A percentile compares a stretch with the other conserved stretches of the same genome.
Evolutionary conservation across 2,329 filamentous ascomycete genomes (phyloP).

Genomic region (Aspergillus fischeri): DNA sequence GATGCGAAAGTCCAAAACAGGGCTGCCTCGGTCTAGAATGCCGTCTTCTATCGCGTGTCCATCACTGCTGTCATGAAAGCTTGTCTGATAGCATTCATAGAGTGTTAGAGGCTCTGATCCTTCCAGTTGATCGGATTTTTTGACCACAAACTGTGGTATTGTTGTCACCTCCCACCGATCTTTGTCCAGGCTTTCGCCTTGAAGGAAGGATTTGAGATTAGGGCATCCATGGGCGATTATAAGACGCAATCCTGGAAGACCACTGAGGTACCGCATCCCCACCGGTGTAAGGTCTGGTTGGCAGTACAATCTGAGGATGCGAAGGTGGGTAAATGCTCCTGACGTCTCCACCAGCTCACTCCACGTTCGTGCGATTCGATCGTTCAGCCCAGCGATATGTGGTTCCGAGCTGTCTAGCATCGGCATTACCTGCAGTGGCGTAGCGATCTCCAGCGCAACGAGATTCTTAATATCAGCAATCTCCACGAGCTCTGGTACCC

Average conservation of each 20-base stretch:
- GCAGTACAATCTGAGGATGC: conserved; percentile 31
- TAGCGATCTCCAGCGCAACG: conserved; percentile 35
- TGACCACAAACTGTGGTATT: background rate
- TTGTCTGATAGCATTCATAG: conserved; percentile 15
- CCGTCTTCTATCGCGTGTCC: background rate
- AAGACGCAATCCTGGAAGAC: conserved; percentile 33
- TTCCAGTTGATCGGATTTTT: background rate
- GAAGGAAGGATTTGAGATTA: conserved; percentile 20
- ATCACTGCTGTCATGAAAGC: background rate
- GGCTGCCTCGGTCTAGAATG: conserved; percentile 7
- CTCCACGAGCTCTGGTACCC: conserved; percentile 34
- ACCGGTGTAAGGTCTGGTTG: conserved; percentile 30
- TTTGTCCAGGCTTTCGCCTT: conserved; percentile 10
- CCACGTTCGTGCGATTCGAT: conserved; percentile 41
- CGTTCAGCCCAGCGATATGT: conserved; percentile 25
- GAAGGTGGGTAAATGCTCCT: conserved; percentile 35
- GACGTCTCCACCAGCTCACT: conserved; percentile 31
- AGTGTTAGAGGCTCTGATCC: conserved; percentile 6
- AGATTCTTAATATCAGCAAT: conserved; percentile 38
- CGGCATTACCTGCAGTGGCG: conserved; percentile 12
- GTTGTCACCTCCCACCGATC: conserved; percentile 26
- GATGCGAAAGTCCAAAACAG: conserved; percentile 24
- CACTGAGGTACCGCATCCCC: conserved; percentile 30
- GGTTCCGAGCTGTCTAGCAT: conserved; percentile 8
- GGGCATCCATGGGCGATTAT: conserved; percentile 33